Evolutionary conservation across 345 rosid genomes (phyloP), one percentile per base, ranked within the genome.

Genomic region (Fremontodendron californicum): DNA sequence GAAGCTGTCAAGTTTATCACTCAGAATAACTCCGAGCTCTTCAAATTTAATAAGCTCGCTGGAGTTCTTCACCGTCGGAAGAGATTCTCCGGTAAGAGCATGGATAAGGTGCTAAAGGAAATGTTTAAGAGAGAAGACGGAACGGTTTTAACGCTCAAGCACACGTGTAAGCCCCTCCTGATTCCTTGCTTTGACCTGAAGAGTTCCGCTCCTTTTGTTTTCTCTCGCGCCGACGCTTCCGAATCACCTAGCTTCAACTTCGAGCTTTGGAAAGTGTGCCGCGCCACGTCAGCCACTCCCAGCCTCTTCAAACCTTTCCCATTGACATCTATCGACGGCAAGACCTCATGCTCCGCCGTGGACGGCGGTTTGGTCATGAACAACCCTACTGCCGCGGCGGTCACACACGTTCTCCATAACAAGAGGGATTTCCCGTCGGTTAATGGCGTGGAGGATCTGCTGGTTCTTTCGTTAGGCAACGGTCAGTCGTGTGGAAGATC

Each of bases 291-390:
- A 40, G 94, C 99, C 3, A 93, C 94, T 0, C 99, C 99, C 0
- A 69, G 94, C 84, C 85, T 84, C 33, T 96, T 92, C 89, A 92
- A 89, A 79, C 98, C 99, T 62, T 92, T 92, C 48, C 71, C 81
- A 1, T 78, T 90, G 39, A 76, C 87, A 12, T 93, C 99, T 75
- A 88, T 88, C 64, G 97, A 96, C 82, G 96, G 97, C 0, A 93
- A 88, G 73, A 96, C 99, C 6, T 64, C 83, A 11, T 93, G 97
- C 86, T 78, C 86, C 51, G 96, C 96, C 76, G 88, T 93, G 4
- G 99, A 93, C 80, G 99, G 99, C 11, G 96, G 99, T 5, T 75
- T 96, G 33, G 98, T 92, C 79, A 96, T 96, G 99, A 96, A 96
- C 87, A 96, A 96, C 67, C 99, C 99, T 18, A 82, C 97, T 2